Conservation (phyloP, 2,329 filamentous ascomycete genomes). For the Xylariales sp. region DNA sequence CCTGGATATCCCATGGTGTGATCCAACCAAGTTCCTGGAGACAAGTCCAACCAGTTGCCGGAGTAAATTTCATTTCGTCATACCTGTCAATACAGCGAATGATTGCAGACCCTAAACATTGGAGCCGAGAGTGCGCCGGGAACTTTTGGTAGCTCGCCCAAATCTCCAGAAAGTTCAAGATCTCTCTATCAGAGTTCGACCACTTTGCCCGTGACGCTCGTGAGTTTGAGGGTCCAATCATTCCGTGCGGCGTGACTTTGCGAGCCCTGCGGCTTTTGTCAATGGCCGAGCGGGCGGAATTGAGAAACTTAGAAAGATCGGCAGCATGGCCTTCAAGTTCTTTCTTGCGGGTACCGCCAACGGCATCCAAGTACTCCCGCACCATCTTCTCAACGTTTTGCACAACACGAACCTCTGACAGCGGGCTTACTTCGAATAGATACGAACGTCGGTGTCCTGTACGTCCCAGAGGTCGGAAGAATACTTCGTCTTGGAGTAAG, state of each 20-base stretch:
- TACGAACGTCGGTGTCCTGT: constrained; percentile 47
- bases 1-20: constrained; percentile 64
- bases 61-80: constrained; percentile 39
- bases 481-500: constrained; percentile 54
- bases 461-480: constrained; percentile 51
- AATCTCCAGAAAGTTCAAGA: constrained; percentile 65
- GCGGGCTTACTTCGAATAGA: constrained; percentile 58
- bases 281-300: constrained; percentile 45
- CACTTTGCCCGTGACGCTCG: constrained; percentile 29
- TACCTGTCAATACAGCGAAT: constrained; percentile 61
- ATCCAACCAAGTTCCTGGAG: constrained; percentile 73
- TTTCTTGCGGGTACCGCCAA: neutral
- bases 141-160: constrained; percentile 60
- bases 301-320: constrained; percentile 40
- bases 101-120: constrained; percentile 60
- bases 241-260: constrained; percentile 45
- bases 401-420: constrained; percentile 48
- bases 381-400: constrained; percentile 46
- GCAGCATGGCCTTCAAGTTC: neutral
- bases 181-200: constrained; percentile 43
- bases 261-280: constrained; percentile 45
- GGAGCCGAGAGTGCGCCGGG: constrained; percentile 43
- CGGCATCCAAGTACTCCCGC: constrained; percentile 46
- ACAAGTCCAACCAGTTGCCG: constrained; percentile 55
- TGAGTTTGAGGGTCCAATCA: constrained; percentile 33